Evolutionary conservation across 1,284 basidiomycete genomes (phyloP), one percentile per base, ranked within the genome.

Genomic region (Hypsizygus ulmarius): DNA sequence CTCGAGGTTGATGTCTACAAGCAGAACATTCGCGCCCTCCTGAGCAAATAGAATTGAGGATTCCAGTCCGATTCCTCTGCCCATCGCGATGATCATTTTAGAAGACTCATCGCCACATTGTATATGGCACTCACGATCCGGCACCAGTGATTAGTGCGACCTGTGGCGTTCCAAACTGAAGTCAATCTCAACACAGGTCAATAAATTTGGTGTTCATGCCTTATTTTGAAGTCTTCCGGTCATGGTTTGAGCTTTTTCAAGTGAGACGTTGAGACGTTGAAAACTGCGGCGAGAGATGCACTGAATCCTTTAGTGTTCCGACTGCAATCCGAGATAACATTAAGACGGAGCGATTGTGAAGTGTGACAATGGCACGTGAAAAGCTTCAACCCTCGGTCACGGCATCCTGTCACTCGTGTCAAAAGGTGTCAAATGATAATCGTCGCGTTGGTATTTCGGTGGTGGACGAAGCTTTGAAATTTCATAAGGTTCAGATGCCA

Each of bases 41-140:
- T 82, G 78, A 4, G 95, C 94, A 65, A 98, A 98, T 49, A 97
- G 80, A 53, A 97, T 76, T 15, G 92, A 85, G 1, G 93, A 88
- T 72, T 98, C 93, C 50, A 97, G 81, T 33, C 95, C 95, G 65
- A 98, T 97, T 10, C 95, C 96, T 52, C 89, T 91, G 64, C 27
- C 47, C 32, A 50, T 34, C 25, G 52, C 19, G 28, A 52, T 48
- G 15, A 47, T 50, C 28, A 50, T 41, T 43, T 44, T 48, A 54
- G 43, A 40, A 49, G 39, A 50, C 40, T 41, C 36, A 33, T 37
- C 38, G 52, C 47, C 27, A 39, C 19, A 25, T 29, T 41, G 27
- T 30, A 35, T n/a, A 25, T 18, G 35, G 35, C 34, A 74, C 86
- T 72, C 64, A 90, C 89, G 88, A 91, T 65, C 86, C 90, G 47